Base-by-base conservation (phyloP, 129 eudicot genomes). In the Arctium lappa region DNA sequence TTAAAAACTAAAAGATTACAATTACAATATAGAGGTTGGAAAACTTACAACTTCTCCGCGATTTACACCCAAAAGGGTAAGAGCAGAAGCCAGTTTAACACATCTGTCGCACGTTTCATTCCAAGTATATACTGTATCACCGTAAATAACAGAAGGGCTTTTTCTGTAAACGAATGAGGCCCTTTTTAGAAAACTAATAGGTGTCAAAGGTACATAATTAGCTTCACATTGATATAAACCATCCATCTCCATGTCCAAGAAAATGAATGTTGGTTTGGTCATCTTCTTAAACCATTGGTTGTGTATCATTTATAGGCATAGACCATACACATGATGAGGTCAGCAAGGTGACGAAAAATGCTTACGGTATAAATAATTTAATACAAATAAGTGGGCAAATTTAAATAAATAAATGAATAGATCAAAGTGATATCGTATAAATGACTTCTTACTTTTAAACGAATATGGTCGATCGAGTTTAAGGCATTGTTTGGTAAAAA, bases 141-240 rank as follows among this genome's bases (percentile, higher is more conserved):
- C 83, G 15, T 84, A 86, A 65, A 92, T 73, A n/a, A 91, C 22
- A 4, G 94, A 90, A 4, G 77, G 56, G 11, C 73, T 75, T 34
- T 87, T 32, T 3, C 71, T 69, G 40, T 87, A 88, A 3, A 90
- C 87, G 66, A 76, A 81, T 72, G 90, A 80, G 1, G 94, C 94
- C 70, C 92, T 78, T 44, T 90, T 85, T 5, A 90, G 80, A 74
- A 92, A 92, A 70, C 86, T 90, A 69, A 89, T 82, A 0, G 91
- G 93, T 3, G 90, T 81, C 6, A 92, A 82, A 74, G 93, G 87
- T 1, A 85, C 87, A 80, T 84, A 89, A 37, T 90, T 89, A 31
- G 91, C 94, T 4, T 38, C 72, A 76, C 90, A 90, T 37, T 72
- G 75, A 37, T 75, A 74, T 33, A 80, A 78, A 62, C 88, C 86